phyloP scores from a whole-genome alignment of 805 yeast genomes.

The Schwanniomyces sp. region DNA sequence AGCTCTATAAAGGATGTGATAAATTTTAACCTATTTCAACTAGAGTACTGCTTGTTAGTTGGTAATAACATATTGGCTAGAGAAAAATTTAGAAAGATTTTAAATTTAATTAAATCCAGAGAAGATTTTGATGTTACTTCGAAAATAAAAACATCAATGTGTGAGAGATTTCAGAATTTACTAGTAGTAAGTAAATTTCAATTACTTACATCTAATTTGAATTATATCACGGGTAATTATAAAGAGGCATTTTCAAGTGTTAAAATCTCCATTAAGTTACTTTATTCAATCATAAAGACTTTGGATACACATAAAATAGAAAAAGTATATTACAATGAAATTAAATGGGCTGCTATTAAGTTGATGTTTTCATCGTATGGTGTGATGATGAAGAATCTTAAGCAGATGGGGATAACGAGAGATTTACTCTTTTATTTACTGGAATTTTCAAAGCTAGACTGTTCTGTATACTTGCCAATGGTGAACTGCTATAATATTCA shows the following conservation, averaged over 20 bases:
- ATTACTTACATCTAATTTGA: conserved; percentile 23
- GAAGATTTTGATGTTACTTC: conserved; percentile 26
- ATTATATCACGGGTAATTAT: conserved; percentile 15
- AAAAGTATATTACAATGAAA: conserved; percentile 16
- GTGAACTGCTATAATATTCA: conserved; percentile 16
- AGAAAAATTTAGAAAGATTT: conserved; percentile 21
- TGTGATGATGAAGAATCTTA: conserved; percentile 36
- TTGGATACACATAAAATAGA: conserved; percentile 15
- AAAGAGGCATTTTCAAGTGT: conserved; percentile 36
- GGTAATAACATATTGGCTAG: conserved; percentile 18
- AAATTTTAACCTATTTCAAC: conserved; percentile 27
- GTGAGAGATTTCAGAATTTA: conserved; percentile 24
- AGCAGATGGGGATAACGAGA: conserved; percentile 54
- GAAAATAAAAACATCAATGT: conserved; percentile 9
- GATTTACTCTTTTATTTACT: conserved; percentile 56
- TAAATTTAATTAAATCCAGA: conserved; percentile 20
- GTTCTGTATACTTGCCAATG: conserved; percentile 23
- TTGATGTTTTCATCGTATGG: conserved; percentile 39
- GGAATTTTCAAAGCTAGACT: conserved; percentile 46
- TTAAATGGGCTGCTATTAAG: conserved; percentile 37
- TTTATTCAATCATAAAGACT: conserved; percentile 53
- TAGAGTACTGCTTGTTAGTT: conserved; percentile 22
- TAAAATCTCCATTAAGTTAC: conserved; percentile 50
- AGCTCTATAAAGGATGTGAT: conserved; percentile 12
- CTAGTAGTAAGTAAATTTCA: conserved; percentile 37